These are phyloP conservation scores for Ziziphus jujuba DNA, from an alignment of 306 rosid species.

Conservation along the genomic window DNA sequence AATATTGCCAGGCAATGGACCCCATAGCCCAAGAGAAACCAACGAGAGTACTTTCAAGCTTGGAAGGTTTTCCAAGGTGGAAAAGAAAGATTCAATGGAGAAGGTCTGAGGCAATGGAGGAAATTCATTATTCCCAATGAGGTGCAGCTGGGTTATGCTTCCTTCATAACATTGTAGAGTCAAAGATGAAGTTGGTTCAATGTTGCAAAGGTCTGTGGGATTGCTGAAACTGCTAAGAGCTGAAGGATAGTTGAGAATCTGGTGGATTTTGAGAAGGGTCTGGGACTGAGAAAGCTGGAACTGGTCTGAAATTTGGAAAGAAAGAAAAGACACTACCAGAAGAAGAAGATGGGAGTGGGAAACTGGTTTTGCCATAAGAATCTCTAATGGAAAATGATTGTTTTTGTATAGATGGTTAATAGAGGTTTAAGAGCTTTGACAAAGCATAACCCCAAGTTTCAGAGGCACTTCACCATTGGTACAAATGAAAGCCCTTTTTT, in stretches of 20 bases:
- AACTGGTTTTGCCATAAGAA: conserved; percentile 42
- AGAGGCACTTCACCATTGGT: background rate
- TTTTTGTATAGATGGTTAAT: background rate
- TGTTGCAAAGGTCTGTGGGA: conserved; percentile 52
- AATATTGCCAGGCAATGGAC: conserved; percentile 59
- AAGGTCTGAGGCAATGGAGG: conserved; percentile 41
- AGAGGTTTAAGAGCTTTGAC: too few relatives aligned
- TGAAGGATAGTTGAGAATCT: conserved; percentile 66
- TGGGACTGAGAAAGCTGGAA: conserved; percentile 47
- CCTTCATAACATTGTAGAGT: conserved; percentile 73
- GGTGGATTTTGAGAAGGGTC: conserved; percentile 53
- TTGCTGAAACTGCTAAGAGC: conserved; percentile 37
- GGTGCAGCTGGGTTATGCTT: conserved; percentile 73
- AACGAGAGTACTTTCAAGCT: conserved; percentile 74
- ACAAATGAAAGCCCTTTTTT: background rate
- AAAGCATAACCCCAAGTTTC: background rate
- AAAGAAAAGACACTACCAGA: conserved; percentile 41
- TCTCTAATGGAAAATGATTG: background rate
- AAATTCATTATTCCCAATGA: conserved; percentile 47
- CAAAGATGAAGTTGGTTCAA: conserved; percentile 62
- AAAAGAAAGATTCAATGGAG: conserved; percentile 52
- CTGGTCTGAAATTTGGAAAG: conserved; percentile 48
- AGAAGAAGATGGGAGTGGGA: conserved; percentile 33
- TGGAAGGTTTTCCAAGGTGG: conserved; percentile 45
- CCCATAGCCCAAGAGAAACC: conserved; percentile 74